These are phyloP conservation scores for Camellia japonica DNA, from an alignment of 148 eudicot genomes.

Conservation along the genomic window DNA sequence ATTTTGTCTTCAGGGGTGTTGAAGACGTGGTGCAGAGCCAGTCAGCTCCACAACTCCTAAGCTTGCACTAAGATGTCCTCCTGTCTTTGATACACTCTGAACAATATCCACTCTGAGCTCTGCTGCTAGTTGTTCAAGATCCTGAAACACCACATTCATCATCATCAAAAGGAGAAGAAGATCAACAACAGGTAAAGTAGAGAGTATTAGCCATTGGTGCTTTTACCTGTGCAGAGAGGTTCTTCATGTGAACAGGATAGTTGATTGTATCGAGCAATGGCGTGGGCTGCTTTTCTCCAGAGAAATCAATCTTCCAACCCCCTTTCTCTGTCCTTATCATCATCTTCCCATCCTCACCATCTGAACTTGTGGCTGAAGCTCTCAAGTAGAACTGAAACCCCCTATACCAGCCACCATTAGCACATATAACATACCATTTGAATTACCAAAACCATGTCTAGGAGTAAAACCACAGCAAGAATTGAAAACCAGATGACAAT, in stretches of 20 bases:
- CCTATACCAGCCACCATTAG: neutral
- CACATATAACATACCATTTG: neutral
- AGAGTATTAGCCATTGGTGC: too few species aligned
- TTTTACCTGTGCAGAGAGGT: slow-evolving; percentile 41
- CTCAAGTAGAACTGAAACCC: slow-evolving; percentile 34
- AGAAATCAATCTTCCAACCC: slow-evolving; percentile 49
- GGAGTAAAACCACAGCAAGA: too few species aligned
- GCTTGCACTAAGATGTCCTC: slow-evolving; percentile 71
- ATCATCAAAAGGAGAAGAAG: too few species aligned
- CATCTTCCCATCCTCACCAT: slow-evolving; percentile 32
- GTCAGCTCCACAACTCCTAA: slow-evolving; percentile 68
- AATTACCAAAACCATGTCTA: too few species aligned
- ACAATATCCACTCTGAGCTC: slow-evolving; percentile 67
- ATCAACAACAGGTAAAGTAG: too few species aligned
- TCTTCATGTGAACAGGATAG: slow-evolving; percentile 58
- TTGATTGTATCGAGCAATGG: slow-evolving; percentile 68
- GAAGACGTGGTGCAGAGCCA: slow-evolving; percentile 76
- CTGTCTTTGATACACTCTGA: slow-evolving; percentile 51
- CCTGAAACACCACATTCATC: slow-evolving; percentile 27
- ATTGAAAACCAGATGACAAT: too few species aligned
- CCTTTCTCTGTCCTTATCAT: slow-evolving; percentile 30
- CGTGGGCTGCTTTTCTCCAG: slow-evolving; percentile 54
- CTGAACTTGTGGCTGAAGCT: slow-evolving; percentile 32
- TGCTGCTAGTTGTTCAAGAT: slow-evolving; percentile 52
- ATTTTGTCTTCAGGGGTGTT: slow-evolving; percentile 56